Conservation (phyloP, 2,329 filamentous ascomycete genomes). For the Pseudocercospora fijiensis region DNA sequence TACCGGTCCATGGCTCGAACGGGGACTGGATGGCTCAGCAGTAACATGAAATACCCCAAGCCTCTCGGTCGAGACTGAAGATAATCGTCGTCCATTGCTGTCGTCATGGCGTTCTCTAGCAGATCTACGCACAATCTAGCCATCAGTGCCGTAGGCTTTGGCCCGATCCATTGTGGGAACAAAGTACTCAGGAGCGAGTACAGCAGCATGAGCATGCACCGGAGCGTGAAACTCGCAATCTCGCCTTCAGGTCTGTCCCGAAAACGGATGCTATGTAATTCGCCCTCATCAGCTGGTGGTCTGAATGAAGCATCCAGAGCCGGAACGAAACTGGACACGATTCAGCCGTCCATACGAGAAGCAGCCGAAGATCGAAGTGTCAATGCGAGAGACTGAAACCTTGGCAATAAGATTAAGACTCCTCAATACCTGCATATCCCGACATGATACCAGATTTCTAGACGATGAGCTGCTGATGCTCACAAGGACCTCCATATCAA, state of each 20-base stretch:
- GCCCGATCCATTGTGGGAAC: too few species aligned
- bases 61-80: too few species aligned
- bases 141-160: too few species aligned
- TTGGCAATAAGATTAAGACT: constrained; percentile 3
- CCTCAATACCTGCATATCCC: neutral
- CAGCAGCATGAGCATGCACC: too few species aligned
- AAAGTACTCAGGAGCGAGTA: too few species aligned
- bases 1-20: too few species aligned
- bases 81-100: too few species aligned
- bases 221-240: neutral
- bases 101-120: too few species aligned
- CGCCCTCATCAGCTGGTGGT: neutral
- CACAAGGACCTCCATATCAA: neutral
- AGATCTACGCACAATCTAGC: too few species aligned
- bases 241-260: neutral
- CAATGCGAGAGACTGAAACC: constrained; percentile 3
- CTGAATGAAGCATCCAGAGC: neutral
- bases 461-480: neutral
- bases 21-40: too few species aligned
- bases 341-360: neutral
- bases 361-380: neutral
- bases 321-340: neutral
- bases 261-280: neutral
- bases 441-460: neutral
- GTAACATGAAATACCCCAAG: too few species aligned